Percentiles rank a stretch among this genome's conserved stretches.
phyloP scores from a whole-genome alignment of 441 rosid genomes.

The Corymbia calophylla region DNA sequence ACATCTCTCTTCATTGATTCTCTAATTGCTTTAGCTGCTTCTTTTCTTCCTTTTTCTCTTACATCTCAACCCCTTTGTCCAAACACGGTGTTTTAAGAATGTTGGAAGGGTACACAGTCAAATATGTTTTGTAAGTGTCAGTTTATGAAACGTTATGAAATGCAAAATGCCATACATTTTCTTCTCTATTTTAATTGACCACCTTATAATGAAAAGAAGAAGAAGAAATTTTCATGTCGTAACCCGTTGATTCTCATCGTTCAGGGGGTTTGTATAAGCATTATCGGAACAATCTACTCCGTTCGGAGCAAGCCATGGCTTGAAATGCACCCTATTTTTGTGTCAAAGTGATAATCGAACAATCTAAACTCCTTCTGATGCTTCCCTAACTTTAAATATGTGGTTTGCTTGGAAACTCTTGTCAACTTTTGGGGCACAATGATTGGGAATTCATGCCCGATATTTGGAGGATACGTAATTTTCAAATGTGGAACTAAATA shows the following conservation, averaged over 20 bases:
- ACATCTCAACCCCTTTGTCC: not conserved
- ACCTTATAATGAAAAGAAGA: not conserved
- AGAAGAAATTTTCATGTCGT: not conserved
- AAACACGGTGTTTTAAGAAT: not conserved
- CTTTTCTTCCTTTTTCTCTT: not conserved
- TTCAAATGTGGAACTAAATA: not conserved
- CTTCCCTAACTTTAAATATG: not conserved
- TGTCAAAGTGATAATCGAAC: not conserved
- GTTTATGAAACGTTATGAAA: not conserved
- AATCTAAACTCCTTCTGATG: not conserved
- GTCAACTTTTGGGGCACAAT: not conserved
- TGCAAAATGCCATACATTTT: not conserved
- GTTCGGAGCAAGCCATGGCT: not conserved
- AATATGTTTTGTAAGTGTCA: not conserved
- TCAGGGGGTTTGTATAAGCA: not conserved
- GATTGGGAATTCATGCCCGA: not conserved
- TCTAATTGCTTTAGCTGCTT: not conserved
- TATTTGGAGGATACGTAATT: not conserved
- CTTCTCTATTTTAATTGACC: not conserved
- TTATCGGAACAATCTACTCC: not conserved
- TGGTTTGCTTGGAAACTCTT: accelerated
- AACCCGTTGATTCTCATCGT: not conserved
- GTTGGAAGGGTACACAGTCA: not conserved
- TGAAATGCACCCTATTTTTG: not conserved
- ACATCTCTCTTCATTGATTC: not conserved